phyloP scores from a whole-genome alignment of 495 filamentous ascomycete species.

The Clavariopsis aquatica region DNA sequence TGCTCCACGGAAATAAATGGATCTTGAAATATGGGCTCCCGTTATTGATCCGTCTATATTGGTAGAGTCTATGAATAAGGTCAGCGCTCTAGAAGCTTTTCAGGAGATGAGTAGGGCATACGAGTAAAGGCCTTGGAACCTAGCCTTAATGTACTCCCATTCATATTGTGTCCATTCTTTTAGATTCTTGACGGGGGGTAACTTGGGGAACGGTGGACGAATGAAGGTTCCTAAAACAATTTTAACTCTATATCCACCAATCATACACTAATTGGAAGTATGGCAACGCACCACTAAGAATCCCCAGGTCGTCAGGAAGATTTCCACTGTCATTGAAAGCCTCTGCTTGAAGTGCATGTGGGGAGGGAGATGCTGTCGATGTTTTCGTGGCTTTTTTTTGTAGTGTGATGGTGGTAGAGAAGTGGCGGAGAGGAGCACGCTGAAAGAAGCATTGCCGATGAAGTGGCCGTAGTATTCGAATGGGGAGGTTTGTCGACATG shows the following conservation, averaged over 20 bases:
- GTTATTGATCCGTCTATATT: background rate
- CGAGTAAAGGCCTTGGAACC: conserved; percentile 15
- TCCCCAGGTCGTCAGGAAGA: conserved; percentile 3
- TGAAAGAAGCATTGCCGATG: conserved; percentile 6
- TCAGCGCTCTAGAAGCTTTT: background rate
- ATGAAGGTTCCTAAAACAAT: conserved; percentile 5
- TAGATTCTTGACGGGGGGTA: background rate
- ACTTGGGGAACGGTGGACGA: background rate
- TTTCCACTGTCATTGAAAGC: background rate
- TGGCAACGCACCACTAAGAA: background rate
- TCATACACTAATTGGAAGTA: no score
- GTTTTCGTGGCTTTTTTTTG: background rate
- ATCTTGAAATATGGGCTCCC: background rate
- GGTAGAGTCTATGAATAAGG: background rate
- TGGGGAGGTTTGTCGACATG: conserved; percentile 14
- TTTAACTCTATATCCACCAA: background rate
- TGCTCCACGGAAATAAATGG: background rate
- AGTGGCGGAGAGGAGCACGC: background rate
- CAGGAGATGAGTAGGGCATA: background rate
- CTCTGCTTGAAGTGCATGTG: background rate
- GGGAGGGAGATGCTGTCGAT: background rate
- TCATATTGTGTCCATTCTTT: conserved; percentile 26
- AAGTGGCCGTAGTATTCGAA: conserved; percentile 4
- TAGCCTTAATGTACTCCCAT: conserved; percentile 20
- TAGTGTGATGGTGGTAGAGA: conserved; percentile 3